These are phyloP conservation scores for Globisporangium abappressorium DNA, from an alignment of 352 stramenopile species.

Conservation along the genomic window DNA sequence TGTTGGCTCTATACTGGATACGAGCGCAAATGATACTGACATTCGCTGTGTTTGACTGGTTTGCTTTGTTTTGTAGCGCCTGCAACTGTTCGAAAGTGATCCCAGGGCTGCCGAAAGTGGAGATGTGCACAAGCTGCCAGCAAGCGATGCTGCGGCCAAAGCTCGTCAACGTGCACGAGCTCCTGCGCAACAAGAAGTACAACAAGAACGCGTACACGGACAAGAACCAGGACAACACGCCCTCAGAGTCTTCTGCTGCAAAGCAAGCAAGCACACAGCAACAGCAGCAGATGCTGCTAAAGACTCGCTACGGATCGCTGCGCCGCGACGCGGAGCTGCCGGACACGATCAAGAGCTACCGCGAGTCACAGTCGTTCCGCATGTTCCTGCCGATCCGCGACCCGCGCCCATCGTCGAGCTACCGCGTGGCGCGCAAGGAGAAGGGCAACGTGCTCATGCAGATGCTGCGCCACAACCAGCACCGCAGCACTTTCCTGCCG, in stretches of 20 bases:
- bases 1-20: neutral
- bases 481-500: slow-evolving; percentile 11
- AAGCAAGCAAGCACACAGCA: slow-evolving; percentile 12
- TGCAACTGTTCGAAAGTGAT: slow-evolving; percentile 60
- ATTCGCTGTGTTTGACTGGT: neutral
- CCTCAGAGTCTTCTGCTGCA: neutral
- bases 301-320: slow-evolving; percentile 32
- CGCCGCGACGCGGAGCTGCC: slow-evolving; percentile 36
- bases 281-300: slow-evolving; percentile 23
- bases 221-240: neutral
- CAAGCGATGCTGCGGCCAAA: slow-evolving; percentile 53
- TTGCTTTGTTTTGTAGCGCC: slow-evolving; percentile 20
- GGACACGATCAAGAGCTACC: slow-evolving; percentile 28
- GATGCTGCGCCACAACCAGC: slow-evolving; percentile 43
- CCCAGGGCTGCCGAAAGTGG: slow-evolving; percentile 43
- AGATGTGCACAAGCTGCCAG: slow-evolving; percentile 55
- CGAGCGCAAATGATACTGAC: neutral
- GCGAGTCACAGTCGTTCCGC: slow-evolving; percentile 49
- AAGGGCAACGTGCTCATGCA: slow-evolving; percentile 52
- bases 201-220: neutral
- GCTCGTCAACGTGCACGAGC: slow-evolving; percentile 32
- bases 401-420: slow-evolving; percentile 31
- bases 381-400: slow-evolving; percentile 63
- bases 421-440: slow-evolving; percentile 35
- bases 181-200: slow-evolving; percentile 10